phyloP scores from a whole-genome alignment of 768 basidiomycete genomes.

The Pholiota microspora region DNA sequence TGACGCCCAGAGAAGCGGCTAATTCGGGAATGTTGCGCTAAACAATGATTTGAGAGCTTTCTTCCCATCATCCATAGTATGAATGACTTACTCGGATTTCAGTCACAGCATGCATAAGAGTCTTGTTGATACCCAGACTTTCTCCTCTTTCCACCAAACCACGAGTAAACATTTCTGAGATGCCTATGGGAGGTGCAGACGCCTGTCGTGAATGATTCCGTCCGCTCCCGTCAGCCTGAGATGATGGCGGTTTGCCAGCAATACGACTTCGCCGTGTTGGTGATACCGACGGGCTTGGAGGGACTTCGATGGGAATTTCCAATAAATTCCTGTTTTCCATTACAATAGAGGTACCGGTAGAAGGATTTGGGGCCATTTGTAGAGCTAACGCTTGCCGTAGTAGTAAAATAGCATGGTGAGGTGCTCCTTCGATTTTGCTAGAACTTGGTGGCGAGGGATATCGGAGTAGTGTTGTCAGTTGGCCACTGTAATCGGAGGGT shows the following conservation, averaged over 20 bases:
- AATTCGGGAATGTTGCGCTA: conserved; percentile 87
- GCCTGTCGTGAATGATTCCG: conserved; percentile 37
- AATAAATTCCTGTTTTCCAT: conserved; percentile 82
- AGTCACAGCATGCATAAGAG: conserved; percentile 75
- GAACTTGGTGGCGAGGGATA: conserved; percentile 63
- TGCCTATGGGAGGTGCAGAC: conserved; percentile 43
- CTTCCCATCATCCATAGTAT: background rate
- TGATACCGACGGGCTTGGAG: conserved; percentile 33
- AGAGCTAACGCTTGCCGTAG: conserved; percentile 82
- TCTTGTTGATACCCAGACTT: conserved; percentile 81
- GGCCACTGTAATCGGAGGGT: conserved; percentile 80
- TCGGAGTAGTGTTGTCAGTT: conserved; percentile 81
- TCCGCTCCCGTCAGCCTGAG: conserved; percentile 15
- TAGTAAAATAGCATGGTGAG: conserved; percentile 66
- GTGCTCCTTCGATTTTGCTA: conserved; percentile 32
- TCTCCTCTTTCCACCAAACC: conserved; percentile 75
- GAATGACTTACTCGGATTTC: conserved; percentile 61
- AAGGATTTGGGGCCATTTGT: conserved; percentile 68
- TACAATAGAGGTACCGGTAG: conserved; percentile 74
- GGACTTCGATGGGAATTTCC: conserved; percentile 67
- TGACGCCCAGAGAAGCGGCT: conserved; percentile 58
- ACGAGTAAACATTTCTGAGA: conserved; percentile 72
- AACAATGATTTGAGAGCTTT: conserved; percentile 11
- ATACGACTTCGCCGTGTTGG: conserved; percentile 16
- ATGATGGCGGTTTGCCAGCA: conserved; percentile 18